phyloP scores from a whole-genome alignment of 1,284 basidiomycete species.

The Cutaneotrichosporon spelunceum region DNA sequence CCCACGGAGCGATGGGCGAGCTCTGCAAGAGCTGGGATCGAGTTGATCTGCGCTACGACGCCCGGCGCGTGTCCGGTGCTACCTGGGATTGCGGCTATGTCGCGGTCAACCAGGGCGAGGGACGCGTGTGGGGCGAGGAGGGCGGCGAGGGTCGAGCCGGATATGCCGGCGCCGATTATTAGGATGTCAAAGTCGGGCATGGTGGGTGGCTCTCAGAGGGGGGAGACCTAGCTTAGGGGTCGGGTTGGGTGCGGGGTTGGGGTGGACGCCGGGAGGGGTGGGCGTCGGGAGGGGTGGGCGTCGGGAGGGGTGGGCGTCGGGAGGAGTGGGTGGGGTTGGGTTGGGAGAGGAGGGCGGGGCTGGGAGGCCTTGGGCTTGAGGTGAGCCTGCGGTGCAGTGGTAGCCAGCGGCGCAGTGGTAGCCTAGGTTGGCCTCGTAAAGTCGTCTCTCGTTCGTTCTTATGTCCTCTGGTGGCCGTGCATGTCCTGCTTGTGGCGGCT shows the following conservation, averaged over 20 bases:
- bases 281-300: background rate
- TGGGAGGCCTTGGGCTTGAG: too few relatives aligned
- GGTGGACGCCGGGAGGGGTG: background rate
- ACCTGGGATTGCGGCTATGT: constrained; percentile 25
- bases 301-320: background rate
- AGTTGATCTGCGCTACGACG: constrained; percentile 33
- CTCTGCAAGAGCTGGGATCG: constrained; percentile 25
- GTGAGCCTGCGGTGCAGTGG: too few relatives aligned
- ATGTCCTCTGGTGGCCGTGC: too few relatives aligned
- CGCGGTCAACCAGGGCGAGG: constrained; percentile 53
- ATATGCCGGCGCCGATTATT: constrained; percentile 30
- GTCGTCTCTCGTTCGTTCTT: too few relatives aligned
- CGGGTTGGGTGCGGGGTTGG: background rate
- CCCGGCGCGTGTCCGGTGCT: constrained; percentile 37
- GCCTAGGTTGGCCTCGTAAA: too few relatives aligned
- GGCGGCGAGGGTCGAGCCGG: constrained; percentile 49
- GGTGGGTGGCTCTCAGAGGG: background rate
- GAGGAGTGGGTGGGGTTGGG: background rate
- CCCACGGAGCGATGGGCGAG: constrained; percentile 28
- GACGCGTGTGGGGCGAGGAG: constrained; percentile 51
- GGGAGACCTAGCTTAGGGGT: too few relatives aligned
- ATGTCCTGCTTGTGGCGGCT: too few relatives aligned
- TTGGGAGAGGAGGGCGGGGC: too few relatives aligned
- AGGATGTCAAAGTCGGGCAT: constrained; percentile 27
- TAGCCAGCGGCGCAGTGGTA: too few relatives aligned